Conservation (phyloP, 805 yeast genomes). For the Candida andamanensis region DNA sequence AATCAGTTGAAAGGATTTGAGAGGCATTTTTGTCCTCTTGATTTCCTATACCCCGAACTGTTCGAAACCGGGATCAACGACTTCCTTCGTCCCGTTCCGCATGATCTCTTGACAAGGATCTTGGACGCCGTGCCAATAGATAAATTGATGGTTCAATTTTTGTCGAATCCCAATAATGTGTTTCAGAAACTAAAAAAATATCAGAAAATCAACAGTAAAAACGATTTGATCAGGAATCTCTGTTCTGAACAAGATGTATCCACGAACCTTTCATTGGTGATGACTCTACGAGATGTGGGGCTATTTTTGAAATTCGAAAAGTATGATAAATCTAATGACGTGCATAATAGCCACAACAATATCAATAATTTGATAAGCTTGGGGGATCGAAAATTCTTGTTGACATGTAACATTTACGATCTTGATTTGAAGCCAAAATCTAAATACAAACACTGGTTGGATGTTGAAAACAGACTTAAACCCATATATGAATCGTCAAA, state of each 20-base stretch:
- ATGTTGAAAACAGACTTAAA: slow-evolving; percentile 36
- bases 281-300: slow-evolving; percentile 58
- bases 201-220: slow-evolving; percentile 28
- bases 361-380: slow-evolving; percentile 20
- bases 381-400: slow-evolving; percentile 21
- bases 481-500: slow-evolving; percentile 26
- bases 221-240: slow-evolving; percentile 27
- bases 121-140: slow-evolving; percentile 29
- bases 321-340: slow-evolving; percentile 21
- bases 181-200: slow-evolving; percentile 30
- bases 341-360: slow-evolving; percentile 27
- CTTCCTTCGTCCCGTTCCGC: slow-evolving; percentile 19
- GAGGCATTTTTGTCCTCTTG: slow-evolving; percentile 45
- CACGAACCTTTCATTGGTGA: slow-evolving; percentile 35
- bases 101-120: slow-evolving; percentile 14
- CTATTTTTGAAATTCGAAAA: slow-evolving; percentile 39
- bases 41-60: slow-evolving; percentile 29
- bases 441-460: slow-evolving; percentile 43
- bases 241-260: slow-evolving; percentile 34
- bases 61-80: slow-evolving; percentile 32
- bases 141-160: slow-evolving; percentile 27
- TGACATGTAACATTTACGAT: slow-evolving; percentile 41
- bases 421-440: slow-evolving; percentile 43
- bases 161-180: slow-evolving; percentile 24
- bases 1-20: slow-evolving; percentile 26